Conservation (phyloP, 345 rosid genomes). For the Mallotus nudiflorus region DNA sequence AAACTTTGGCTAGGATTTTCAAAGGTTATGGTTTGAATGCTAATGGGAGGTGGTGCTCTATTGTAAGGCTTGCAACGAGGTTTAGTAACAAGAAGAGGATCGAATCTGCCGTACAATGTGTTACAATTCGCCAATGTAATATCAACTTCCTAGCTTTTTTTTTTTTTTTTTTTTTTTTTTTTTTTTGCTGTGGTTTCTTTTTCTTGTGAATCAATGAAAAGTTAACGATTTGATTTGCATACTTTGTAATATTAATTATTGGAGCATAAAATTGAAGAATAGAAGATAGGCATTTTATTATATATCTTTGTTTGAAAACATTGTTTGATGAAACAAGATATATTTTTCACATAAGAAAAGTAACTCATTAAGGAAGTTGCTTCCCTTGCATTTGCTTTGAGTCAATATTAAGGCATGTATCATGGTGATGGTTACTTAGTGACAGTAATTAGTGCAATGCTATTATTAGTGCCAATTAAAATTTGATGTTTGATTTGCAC, state of each 20-base stretch:
- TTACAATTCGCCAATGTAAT: constrained; percentile 59
- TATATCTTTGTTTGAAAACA: not conserved
- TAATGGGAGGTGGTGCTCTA: constrained; percentile 60
- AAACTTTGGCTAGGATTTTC: constrained; percentile 43
- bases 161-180: not conserved
- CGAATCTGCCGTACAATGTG: constrained; percentile 53
- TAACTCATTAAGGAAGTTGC: not conserved
- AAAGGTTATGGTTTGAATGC: constrained; percentile 48
- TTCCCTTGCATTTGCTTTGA: not conserved
- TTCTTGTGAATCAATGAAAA: not conserved
- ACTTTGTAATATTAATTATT: not conserved
- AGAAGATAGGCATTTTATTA: not conserved
- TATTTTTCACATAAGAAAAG: not conserved
- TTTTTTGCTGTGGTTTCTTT: not conserved
- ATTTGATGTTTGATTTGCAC: not conserved
- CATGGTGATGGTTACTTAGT: not conserved
- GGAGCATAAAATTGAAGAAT: not conserved
- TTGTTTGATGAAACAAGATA: not conserved
- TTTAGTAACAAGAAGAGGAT: constrained; percentile 49
- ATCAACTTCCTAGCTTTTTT: constrained; percentile 1
- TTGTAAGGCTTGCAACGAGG: constrained; percentile 50
- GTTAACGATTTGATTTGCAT: too few species aligned
- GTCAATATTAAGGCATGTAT: not conserved
- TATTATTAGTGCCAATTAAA: not conserved
- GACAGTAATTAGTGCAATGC: not conserved